Conservation (phyloP, 345 rosid genomes). For the Hypericum androsaemum region DNA sequence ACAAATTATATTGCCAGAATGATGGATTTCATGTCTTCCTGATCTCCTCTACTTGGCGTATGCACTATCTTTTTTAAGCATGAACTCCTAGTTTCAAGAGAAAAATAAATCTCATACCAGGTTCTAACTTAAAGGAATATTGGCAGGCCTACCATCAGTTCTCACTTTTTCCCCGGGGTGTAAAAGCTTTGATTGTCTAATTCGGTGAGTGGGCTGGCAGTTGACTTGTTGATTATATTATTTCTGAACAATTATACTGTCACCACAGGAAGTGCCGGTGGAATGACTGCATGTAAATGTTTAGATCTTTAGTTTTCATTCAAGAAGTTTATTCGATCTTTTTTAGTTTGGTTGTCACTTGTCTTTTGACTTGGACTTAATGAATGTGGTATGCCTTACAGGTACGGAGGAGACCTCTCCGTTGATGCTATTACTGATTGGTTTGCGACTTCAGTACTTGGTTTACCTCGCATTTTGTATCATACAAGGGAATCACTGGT, state of each 20-base stretch:
- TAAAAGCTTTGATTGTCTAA: slow-evolving; percentile 50
- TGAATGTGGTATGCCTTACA: slow-evolving; percentile 11
- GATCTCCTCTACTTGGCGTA: no score
- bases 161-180: slow-evolving; percentile 68
- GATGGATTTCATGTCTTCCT: no score
- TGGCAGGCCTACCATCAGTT: slow-evolving; percentile 73
- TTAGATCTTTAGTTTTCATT: no score
- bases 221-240: background rate
- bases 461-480: slow-evolving; percentile 78
- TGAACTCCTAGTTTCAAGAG: no score
- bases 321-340: no score
- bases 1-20: no score
- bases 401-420: slow-evolving; percentile 71
- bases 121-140: slow-evolving; percentile 16
- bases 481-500: slow-evolving; percentile 83
- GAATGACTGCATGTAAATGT: no score
- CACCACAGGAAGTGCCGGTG: no score
- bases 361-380: no score
- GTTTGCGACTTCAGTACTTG: slow-evolving; percentile 61
- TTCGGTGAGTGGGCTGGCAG: slow-evolving; percentile 41
- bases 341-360: no score
- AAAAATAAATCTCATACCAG: background rate
- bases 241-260: no score
- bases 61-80: no score
- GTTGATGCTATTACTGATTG: slow-evolving; percentile 72